Conservation (phyloP, 768 basidiomycete species). For the Cantharellus cinnabarinus region DNA sequence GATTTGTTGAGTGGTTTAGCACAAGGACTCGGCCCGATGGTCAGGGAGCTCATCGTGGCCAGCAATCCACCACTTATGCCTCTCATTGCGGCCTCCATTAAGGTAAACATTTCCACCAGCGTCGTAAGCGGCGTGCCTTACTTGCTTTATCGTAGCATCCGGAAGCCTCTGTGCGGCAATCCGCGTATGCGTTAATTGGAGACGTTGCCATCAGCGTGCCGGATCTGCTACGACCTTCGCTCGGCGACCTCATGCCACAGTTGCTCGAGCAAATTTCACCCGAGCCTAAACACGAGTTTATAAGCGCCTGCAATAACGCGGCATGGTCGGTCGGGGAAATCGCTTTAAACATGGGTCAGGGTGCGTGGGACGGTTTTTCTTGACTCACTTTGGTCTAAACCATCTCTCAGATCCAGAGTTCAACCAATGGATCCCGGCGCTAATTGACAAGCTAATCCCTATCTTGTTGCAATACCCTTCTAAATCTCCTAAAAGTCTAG, state of each 20-base stretch:
- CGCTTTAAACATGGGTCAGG: slow-evolving; percentile 72
- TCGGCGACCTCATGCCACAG: slow-evolving; percentile 78
- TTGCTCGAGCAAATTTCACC: slow-evolving; percentile 78
- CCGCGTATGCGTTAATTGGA: slow-evolving; percentile 93
- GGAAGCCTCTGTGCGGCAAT: slow-evolving; percentile 87
- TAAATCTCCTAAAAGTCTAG: slow-evolving; percentile 80
- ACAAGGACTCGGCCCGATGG: slow-evolving; percentile 67
- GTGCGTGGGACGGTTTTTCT: slow-evolving; percentile 21
- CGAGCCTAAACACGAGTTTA: slow-evolving; percentile 81
- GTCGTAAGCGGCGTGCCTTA: not conserved
- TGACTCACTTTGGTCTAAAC: not conserved
- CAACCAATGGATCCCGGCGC: slow-evolving; percentile 72
- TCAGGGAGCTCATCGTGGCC: slow-evolving; percentile 50
- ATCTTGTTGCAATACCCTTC: slow-evolving; percentile 80
- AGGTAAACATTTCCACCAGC: slow-evolving; percentile 19
- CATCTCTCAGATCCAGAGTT: slow-evolving; percentile 45
- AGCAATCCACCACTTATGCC: slow-evolving; percentile 61
- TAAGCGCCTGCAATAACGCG: slow-evolving; percentile 96
- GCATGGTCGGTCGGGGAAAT: slow-evolving; percentile 99
- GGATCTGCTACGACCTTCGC: slow-evolving; percentile 57
- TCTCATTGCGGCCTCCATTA: slow-evolving; percentile 72
- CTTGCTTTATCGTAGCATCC: slow-evolving; percentile 34
- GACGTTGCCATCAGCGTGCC: slow-evolving; percentile 97
- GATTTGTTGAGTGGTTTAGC: slow-evolving; percentile 90
- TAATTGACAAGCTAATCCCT: slow-evolving; percentile 78